Evolutionary conservation across 495 filamentous ascomycete genomes (phyloP).

Genomic region (Terfezia boudieri): DNA sequence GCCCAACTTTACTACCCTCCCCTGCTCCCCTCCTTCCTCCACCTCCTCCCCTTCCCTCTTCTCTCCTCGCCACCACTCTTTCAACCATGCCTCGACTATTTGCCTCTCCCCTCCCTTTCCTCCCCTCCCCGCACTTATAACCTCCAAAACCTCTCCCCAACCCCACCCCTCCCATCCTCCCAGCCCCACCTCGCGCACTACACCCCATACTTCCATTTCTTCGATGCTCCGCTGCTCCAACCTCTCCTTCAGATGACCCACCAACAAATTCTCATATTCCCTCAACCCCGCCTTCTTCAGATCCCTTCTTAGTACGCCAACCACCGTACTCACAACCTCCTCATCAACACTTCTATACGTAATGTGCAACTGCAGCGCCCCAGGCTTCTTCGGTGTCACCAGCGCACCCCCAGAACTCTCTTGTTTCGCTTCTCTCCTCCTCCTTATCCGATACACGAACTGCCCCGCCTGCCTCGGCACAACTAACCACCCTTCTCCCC

Average conservation of each 20-base stretch:
- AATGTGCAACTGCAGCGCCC: not conserved
- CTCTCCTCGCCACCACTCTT: slow-evolving; percentile 19
- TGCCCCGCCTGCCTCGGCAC: slow-evolving; percentile 65
- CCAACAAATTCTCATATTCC: slow-evolving; percentile 27
- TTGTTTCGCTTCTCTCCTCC: slow-evolving; percentile 13
- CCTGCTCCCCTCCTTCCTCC: slow-evolving; percentile 6
- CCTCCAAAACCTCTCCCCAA: slow-evolving; percentile 19
- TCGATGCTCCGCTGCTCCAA: slow-evolving; percentile 30
- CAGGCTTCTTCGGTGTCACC: not conserved
- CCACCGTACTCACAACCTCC: not conserved
- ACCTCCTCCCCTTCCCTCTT: slow-evolving; percentile 19
- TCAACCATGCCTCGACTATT: slow-evolving; percentile 11
- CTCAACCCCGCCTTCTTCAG: slow-evolving; percentile 18
- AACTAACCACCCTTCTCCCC: slow-evolving; percentile 35
- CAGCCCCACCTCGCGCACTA: slow-evolving; percentile 25
- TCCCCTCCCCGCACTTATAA: slow-evolving; percentile 19
- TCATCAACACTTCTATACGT: not conserved
- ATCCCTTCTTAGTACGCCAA: slow-evolving; percentile 4
- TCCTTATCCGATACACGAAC: slow-evolving; percentile 56
- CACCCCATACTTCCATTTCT: slow-evolving; percentile 36
- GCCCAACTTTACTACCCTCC: slow-evolving; percentile 1
- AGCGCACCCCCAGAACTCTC: not conserved
- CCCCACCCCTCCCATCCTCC: slow-evolving; percentile 12
- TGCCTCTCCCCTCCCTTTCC: slow-evolving; percentile 5
- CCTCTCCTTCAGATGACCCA: slow-evolving; percentile 27